Evolutionary conservation across 768 basidiomycete species (phyloP), one percentile per base, ranked within the genome.

Genomic region (Hortiboletus flavorubellus): DNA sequence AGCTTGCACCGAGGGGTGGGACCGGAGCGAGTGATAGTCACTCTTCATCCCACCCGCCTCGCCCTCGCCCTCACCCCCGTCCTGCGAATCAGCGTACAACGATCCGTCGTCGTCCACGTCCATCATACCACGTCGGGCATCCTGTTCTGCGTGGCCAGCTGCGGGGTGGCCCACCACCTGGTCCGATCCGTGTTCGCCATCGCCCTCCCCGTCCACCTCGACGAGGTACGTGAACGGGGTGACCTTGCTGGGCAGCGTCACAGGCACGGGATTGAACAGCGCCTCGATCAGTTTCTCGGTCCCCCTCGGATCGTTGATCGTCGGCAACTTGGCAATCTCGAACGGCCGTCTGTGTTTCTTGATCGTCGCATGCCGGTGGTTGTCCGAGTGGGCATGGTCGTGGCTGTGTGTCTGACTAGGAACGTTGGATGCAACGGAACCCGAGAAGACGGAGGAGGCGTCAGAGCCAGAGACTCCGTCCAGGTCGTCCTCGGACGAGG

Each of bases 231-330:
- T 76, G 57, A 76, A 75, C 5, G 74, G 75, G 5, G 63, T 69
- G 18, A 70, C 56, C 39, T 54, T 55, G 34, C 26, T 47, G 1
- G 52, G 56, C 5, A 60, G 59, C 2, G 72, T 73, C 9, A 80
- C 80, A 2, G 76, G 78, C 2, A 77, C 76, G 2, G 90, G 89
- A 61, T 92, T 92, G 67, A 92, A 92, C 26, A 92, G 67, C 6
- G 87, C 83, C 52, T 92, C 90, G 64, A 91, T 91, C 40, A 92
- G 76, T 37, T 76, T 76, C 65, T 89, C 88, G 0, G 89, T 91
- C 14, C 83, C 81, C 48, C 80, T 80, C 2, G 84, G 78, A 1
- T 86, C 84, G 57, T 80, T 77, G 4, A 81, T 79, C 16, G 72
- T 65, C 2, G 83, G 83, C 8, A 87, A 75, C 26, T 63, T 64